Base-by-base conservation (phyloP, 164 flowering plant species). In the Vitis rotundifolia region DNA sequence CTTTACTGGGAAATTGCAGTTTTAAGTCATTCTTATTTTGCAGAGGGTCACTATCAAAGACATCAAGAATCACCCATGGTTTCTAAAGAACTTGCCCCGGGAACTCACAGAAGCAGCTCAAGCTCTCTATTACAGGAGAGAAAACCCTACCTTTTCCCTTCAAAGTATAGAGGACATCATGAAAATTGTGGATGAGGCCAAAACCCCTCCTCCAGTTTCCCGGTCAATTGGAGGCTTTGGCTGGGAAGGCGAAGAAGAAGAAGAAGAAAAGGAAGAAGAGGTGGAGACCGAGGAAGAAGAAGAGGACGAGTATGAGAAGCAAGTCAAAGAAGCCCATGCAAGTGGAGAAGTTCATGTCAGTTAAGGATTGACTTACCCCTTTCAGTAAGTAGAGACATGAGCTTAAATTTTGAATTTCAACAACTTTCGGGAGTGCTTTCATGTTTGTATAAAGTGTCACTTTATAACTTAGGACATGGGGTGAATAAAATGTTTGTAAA, bases 21-120 rank as follows among this genome's bases (percentile, higher is more conserved):
- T 16, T 12, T 4, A 28, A n/a, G n/a, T 68, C 47, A 26, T 69
- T 11, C 12, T 63, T 63, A 28, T 54, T 58, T 56, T 77, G 79
- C 87, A 88, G 94, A 84, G 94, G 64, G 73, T 88, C 72, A 75
- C 77, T n/a, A 74, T 90, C 11, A 84, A 80, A 58, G 92, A 88
- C 64, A 90, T 90, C 29, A 90, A 88, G 82, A 87, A 14, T 70
- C 92, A 90, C 70, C 92, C 94, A 63, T 90, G 95, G 93, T 90
- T 90, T 76, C 71, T 88, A 60, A 90, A 88, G 86, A 87, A 87
- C 79, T 74, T 90, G 65, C 95, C 95, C 3, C 83, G 85, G 72
- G 93, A 87, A 70, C 82, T 90, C 11, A 84, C 88, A 7, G 91
- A 90, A 61, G 9, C 86, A 4, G 85, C 82, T 61, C 95, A 90